Evolutionary conservation across 1,139 yeast genomes (phyloP).

Genomic region (Debaryomyces nepalensis): DNA sequence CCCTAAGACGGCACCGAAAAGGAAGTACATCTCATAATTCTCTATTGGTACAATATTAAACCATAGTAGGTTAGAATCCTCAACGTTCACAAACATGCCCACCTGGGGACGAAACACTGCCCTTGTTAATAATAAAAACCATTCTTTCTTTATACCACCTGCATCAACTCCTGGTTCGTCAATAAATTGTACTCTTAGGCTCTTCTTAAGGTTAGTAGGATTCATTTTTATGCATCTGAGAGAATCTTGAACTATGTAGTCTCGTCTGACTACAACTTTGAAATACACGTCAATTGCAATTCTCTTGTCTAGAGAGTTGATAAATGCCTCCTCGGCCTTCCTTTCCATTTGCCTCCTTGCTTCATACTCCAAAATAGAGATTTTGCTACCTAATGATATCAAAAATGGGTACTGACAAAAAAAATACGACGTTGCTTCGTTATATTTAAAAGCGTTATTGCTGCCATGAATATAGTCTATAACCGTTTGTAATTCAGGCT

Average conservation of each 20-base stretch:
- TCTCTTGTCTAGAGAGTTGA: constrained; percentile 68
- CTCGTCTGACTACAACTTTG: constrained; percentile 69
- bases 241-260: constrained; percentile 73
- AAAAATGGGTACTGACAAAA: constrained; percentile 87
- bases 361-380: constrained; percentile 79
- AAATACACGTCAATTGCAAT: constrained; percentile 69
- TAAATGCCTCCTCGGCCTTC: constrained; percentile 88
- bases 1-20: constrained; percentile 86
- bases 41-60: constrained; percentile 58
- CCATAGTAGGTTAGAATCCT: constrained; percentile 79
- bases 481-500: constrained; percentile 43
- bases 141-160: constrained; percentile 91
- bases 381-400: constrained; percentile 80
- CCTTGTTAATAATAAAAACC: constrained; percentile 78
- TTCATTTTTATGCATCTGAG: constrained; percentile 63
- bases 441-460: constrained; percentile 24
- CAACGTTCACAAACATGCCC: constrained; percentile 64
- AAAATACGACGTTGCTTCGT: constrained; percentile 43
- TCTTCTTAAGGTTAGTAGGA: constrained; percentile 69
- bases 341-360: constrained; percentile 83
- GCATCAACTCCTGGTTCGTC: constrained; percentile 94
- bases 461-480: constrained; percentile 54
- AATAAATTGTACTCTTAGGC: constrained; percentile 75
- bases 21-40: constrained; percentile 60
- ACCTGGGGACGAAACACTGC: constrained; percentile 69